These are phyloP conservation scores for Rhododendron vialii DNA, from an alignment of 148 eudicot species.

Conservation along the genomic window DNA sequence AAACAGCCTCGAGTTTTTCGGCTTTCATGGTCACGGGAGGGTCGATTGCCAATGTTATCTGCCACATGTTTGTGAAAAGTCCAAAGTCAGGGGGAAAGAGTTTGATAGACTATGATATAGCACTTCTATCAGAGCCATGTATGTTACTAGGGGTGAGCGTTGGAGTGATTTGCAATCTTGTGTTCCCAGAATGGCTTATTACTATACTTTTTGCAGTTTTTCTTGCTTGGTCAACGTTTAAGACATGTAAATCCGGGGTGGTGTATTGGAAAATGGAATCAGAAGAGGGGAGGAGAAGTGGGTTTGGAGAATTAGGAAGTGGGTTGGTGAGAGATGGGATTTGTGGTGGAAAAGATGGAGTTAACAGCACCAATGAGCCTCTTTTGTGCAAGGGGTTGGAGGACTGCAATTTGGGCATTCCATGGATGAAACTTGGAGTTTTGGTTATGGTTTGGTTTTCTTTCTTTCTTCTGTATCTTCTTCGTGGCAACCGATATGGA, in stretches of 20 bases:
- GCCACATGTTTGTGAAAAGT: slow-evolving; percentile 21
- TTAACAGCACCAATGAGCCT: slow-evolving; percentile 17
- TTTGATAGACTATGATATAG: slow-evolving; percentile 52
- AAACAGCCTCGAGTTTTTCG: slow-evolving; percentile 48
- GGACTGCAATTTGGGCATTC: slow-evolving; percentile 20
- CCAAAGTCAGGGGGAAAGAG: slow-evolving; percentile 18
- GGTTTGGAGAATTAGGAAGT: slow-evolving; percentile 5
- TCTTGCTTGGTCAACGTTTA: slow-evolving; percentile 50
- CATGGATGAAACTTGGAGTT: slow-evolving; percentile 41
- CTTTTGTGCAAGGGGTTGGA: slow-evolving; percentile 19
- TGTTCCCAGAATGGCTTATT: slow-evolving; percentile 60
- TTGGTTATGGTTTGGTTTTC: slow-evolving; percentile 49
- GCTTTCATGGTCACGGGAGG: slow-evolving; percentile 71
- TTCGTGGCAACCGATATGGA: slow-evolving; percentile 49
- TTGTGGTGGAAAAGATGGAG: slow-evolving; percentile 13
- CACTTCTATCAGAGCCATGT: slow-evolving; percentile 49
- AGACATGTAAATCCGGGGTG: slow-evolving; percentile 48
- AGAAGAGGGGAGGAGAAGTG: slow-evolving; percentile 21
- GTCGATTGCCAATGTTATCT: slow-evolving; percentile 41
- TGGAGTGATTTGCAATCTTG: slow-evolving; percentile 48
- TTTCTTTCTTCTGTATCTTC: slow-evolving; percentile 41
- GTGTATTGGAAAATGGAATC: slow-evolving; percentile 48
- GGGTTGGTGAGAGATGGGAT: slow-evolving; percentile 11
- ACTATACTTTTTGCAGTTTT: slow-evolving; percentile 43
- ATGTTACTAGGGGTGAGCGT: slow-evolving; percentile 61